phyloP scores from a whole-genome alignment of 768 basidiomycete species.

The Tulasnella sp. region DNA sequence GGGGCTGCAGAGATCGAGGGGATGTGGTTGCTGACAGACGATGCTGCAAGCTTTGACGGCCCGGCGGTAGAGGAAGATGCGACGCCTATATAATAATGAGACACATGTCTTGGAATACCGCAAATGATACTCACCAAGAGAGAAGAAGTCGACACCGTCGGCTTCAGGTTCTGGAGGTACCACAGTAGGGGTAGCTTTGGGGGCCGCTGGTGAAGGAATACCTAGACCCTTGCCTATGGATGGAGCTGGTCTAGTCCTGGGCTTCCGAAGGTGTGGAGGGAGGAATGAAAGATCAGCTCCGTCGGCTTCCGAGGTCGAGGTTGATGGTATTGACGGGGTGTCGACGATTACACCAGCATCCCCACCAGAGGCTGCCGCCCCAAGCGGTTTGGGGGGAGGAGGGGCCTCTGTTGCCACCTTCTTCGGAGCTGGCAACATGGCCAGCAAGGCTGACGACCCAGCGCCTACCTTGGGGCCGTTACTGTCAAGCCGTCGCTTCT shows the following conservation, averaged over 20 bases:
- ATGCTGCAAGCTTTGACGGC: slow-evolving; percentile 6
- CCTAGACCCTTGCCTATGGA: background rate
- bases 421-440: slow-evolving; percentile 20
- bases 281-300: slow-evolving; percentile 1
- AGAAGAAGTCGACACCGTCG: slow-evolving; percentile 23
- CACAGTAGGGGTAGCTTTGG: background rate
- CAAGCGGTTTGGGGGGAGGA: slow-evolving; percentile 7
- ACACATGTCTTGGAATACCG: background rate
- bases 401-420: slow-evolving; percentile 9
- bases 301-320: background rate
- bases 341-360: background rate
- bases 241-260: background rate
- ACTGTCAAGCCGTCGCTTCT: slow-evolving; percentile 15
- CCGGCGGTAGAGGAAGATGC: background rate
- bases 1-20: slow-evolving; percentile 41
- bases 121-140: slow-evolving; percentile 20
- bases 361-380: background rate
- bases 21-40: background rate
- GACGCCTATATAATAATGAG: background rate
- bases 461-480: slow-evolving; percentile 5
- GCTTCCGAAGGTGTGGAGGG: slow-evolving; percentile 2
- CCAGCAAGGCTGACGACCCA: slow-evolving; percentile 18
- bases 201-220: background rate
- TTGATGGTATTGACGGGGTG: background rate
- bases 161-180: slow-evolving; percentile 2